Conservation (phyloP, 2,329 filamentous ascomycete genomes). For the Penicillium sp. region DNA sequence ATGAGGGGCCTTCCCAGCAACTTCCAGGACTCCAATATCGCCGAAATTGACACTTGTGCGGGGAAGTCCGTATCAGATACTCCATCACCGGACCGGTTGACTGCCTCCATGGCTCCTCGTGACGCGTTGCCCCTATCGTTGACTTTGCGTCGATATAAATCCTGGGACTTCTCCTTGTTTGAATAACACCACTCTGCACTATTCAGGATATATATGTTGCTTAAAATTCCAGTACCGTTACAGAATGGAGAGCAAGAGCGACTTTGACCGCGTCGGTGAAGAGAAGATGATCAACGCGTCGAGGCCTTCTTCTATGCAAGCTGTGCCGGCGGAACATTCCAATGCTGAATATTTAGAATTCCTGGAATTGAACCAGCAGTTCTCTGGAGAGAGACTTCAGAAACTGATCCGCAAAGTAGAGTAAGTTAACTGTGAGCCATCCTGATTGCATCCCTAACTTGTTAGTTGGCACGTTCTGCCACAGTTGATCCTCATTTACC, state of each 20-base stretch:
- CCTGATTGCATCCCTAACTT: background rate
- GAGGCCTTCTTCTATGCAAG: background rate
- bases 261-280: background rate
- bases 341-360: slow-evolving; percentile 2
- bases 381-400: background rate
- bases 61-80: slow-evolving; percentile 2
- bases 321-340: background rate
- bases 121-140: background rate
- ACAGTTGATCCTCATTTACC: slow-evolving; percentile 2
- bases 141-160: slow-evolving; percentile 1
- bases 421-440: background rate
- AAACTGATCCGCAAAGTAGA: background rate
- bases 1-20: background rate
- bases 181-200: background rate
- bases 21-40: background rate
- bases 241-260: background rate
- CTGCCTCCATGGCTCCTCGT: background rate
- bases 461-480: slow-evolving; percentile 4
- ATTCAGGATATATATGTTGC: background rate
- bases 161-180: background rate
- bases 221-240: background rate
- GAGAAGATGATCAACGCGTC: background rate
- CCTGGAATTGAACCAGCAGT: background rate
- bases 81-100: background rate
- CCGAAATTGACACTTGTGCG: background rate